phyloP scores from a whole-genome alignment of 768 basidiomycete genomes.

The Auricularia heimuer region DNA sequence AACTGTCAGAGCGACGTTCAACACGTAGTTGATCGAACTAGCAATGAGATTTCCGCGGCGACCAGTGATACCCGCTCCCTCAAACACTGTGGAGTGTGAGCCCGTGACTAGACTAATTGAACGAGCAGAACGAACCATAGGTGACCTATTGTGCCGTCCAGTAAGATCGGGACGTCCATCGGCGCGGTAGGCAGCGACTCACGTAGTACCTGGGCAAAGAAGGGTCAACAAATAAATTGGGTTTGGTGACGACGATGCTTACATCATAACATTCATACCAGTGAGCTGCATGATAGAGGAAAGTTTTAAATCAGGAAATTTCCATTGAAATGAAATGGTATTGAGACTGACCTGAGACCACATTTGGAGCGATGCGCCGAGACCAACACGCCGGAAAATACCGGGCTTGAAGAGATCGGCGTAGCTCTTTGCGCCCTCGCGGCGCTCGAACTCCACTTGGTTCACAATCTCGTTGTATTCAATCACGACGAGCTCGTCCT shows the following conservation, averaged over 20 bases:
- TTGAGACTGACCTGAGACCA: constrained; percentile 45
- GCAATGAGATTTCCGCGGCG: constrained; percentile 67
- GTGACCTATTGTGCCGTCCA: constrained; percentile 2
- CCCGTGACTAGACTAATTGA: constrained; percentile 29
- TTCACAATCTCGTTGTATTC: constrained; percentile 60
- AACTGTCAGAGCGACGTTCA: constrained; percentile 33
- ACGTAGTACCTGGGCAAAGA: too few relatives aligned
- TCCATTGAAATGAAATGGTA: constrained; percentile 6
- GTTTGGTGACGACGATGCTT: background rate
- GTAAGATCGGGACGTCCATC: too few relatives aligned
- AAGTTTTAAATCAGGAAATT: background rate
- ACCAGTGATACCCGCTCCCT: constrained; percentile 68
- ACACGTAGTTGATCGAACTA: constrained; percentile 49
- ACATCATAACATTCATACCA: constrained; percentile 82
- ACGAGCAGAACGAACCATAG: background rate
- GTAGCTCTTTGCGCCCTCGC: constrained; percentile 62
- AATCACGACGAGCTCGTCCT: constrained; percentile 53
- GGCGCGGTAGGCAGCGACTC: too few relatives aligned
- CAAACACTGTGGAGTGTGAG: constrained; percentile 58
- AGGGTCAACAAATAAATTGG: background rate
- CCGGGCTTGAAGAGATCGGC: constrained; percentile 55
- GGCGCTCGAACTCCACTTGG: constrained; percentile 47
- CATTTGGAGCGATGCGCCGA: constrained; percentile 66
- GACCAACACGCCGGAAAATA: constrained; percentile 57
- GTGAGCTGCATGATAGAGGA: constrained; percentile 23